Conservation (phyloP, 2,329 filamentous ascomycete species). For the Fusarium virguliforme region DNA sequence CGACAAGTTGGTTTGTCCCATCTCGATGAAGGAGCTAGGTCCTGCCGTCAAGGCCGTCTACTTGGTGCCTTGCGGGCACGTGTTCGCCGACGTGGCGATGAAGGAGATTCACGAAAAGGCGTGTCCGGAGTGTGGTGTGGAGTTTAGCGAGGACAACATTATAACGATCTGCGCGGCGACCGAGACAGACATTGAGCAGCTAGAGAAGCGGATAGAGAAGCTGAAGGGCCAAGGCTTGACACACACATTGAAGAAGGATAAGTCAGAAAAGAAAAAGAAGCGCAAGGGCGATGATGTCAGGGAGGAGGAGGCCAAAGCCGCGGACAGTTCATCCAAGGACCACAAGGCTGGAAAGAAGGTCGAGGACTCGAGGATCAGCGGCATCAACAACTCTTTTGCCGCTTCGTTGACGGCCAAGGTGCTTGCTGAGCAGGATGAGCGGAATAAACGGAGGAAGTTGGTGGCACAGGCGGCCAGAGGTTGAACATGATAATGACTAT, state of each 20-base stretch:
- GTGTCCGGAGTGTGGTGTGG: conserved; percentile 81
- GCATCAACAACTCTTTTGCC: conserved; percentile 91
- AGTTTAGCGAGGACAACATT: conserved; percentile 81
- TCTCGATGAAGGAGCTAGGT: conserved; percentile 89
- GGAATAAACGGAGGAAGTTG: conserved; percentile 83
- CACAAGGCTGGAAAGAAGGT: conserved; percentile 53
- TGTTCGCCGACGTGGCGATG: conserved; percentile 89
- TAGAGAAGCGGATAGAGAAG: conserved; percentile 77
- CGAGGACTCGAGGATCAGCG: conserved; percentile 61
- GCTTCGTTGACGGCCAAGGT: conserved; percentile 90
- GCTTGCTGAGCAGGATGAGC: conserved; percentile 86
- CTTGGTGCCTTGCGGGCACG: conserved; percentile 94
- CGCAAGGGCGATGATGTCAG: conserved; percentile 67
- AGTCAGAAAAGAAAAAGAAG: conserved; percentile 77
- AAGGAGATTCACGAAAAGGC: conserved; percentile 79
- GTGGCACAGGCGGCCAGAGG: conserved; percentile 53
- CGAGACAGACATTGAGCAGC: conserved; percentile 77
- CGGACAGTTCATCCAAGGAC: conserved; percentile 59
- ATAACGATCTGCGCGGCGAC: conserved; percentile 85
- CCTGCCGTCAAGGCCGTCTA: conserved; percentile 87
- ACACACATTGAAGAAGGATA: conserved; percentile 90
- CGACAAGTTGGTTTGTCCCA: conserved; percentile 84
- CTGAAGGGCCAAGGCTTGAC: conserved; percentile 81
- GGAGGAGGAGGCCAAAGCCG: conserved; percentile 64
- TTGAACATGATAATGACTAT: conserved; percentile 20